Base-by-base conservation (phyloP, 352 stramenopile species). In the Globisporangium camurandrum region DNA sequence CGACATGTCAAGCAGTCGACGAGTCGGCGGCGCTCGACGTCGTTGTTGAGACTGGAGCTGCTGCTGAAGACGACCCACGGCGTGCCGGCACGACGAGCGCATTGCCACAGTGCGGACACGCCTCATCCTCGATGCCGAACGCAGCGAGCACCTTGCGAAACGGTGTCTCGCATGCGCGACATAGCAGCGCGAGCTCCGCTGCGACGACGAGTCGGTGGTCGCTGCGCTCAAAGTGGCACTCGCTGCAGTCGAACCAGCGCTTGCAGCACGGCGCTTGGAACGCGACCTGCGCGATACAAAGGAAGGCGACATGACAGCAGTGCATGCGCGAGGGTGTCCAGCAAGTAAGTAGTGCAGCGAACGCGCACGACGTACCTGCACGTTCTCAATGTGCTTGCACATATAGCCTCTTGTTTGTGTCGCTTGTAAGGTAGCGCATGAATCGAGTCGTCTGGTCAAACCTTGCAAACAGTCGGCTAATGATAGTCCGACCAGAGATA, bases 161-260 rank as follows among this genome's bases (percentile, higher is more conserved):
- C 10, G 71, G 69, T 28, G 66, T 70, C 38, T 67, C 67, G 55
- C 76, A 91, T 27, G 67, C 66, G 53, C 86, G 86, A 56, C 79
- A 91, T 19, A 82, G 38, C 24, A 91, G 75, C 24, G 71, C 69
- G 46, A 88, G 68, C 63, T 86, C 69, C 0, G 46, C 44, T 12
- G 70, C 64, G 11, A 50, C 22, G n/a, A 51, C 44, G 22, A 86
- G 59, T 22, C 66, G 50, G 48, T 91, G 70, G 47, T 85, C 67
- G 41, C 69, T 81, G 11, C 72, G 57, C 55, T 88, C 75, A 38
- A 80, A 82, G 50, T 91, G 76, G 43, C 80, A 86, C 53, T 85
- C 72, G 49, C 62, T 82, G 62, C 76, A 91, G 56, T 88, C 76
- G 51, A 88, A 91, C 79, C 75, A 91, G 39, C 72, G 76, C 16